These are phyloP conservation scores for Diutina mesorugosa DNA, from an alignment of 1,139 yeast species.

Conservation along the genomic window DNA sequence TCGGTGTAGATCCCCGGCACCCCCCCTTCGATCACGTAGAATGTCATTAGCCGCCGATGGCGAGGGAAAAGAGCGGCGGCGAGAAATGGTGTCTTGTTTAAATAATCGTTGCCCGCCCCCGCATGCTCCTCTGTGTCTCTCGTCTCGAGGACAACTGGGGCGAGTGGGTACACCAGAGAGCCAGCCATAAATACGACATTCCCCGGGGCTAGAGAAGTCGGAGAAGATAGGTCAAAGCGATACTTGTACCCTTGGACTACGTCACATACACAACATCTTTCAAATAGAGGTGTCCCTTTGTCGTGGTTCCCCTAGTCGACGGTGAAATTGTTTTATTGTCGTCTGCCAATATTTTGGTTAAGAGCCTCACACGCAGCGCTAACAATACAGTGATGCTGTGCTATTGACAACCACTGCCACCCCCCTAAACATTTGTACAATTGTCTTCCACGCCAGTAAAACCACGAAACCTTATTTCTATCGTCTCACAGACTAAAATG, in stretches of 20 bases:
- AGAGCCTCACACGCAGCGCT: background rate
- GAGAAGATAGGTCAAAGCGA: background rate
- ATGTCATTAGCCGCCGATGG: background rate
- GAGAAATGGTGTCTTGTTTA: background rate
- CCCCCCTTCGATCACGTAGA: background rate
- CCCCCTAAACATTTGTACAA: background rate
- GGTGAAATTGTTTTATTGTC: background rate
- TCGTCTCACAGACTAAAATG: no score
- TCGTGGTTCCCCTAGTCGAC: background rate
- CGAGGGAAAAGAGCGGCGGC: background rate
- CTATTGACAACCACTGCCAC: background rate
- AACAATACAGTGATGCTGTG: background rate
- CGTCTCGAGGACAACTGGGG: background rate
- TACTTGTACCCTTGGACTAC: background rate
- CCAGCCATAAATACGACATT: background rate
- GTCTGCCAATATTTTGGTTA: background rate
- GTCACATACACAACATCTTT: no score
- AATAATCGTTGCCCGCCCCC: background rate
- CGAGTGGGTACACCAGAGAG: background rate
- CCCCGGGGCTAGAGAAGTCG: background rate
- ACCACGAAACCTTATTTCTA: no score
- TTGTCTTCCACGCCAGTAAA: no score
- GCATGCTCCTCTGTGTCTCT: background rate
- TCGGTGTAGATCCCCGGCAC: background rate
- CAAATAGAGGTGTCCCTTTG: no score